Conservation (phyloP, 257 asterid genomes). For the Cinchona pubescens region DNA sequence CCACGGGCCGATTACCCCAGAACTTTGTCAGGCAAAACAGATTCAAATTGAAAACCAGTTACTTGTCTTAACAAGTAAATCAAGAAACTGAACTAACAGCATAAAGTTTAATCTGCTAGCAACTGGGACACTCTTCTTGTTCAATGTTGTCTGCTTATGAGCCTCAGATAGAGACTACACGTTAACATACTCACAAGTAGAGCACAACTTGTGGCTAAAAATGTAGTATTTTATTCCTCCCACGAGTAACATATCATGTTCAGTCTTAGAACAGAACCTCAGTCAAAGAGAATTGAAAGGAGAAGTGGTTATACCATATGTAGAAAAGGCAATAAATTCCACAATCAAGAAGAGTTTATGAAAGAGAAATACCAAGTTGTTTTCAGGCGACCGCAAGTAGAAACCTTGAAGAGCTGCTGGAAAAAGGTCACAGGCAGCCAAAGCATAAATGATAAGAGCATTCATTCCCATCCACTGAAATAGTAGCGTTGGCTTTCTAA, state of each 20-base stretch:
- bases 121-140: not conserved
- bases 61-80: not conserved
- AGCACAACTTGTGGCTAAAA: not conserved
- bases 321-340: not conserved
- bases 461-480: constrained; percentile 99
- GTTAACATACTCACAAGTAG: not conserved
- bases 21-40: not conserved
- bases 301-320: not conserved
- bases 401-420: constrained; percentile 85
- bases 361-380: constrained; percentile 64
- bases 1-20: not conserved
- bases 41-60: not conserved
- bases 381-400: constrained; percentile 75
- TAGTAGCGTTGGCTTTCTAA: constrained; percentile 54
- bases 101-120: not conserved
- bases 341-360: not conserved
- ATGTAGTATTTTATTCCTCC: not conserved
- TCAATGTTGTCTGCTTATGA: not conserved
- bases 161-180: not conserved
- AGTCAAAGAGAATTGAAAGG: not conserved
- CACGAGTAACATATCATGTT: not conserved
- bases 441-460: constrained; percentile 76
- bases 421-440: constrained; percentile 84
- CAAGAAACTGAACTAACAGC: not conserved
- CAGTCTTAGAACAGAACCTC: not conserved